Evolutionary conservation across 805 yeast species (phyloP), one percentile per base, ranked within the genome.

Genomic region (Candida incommunis): DNA sequence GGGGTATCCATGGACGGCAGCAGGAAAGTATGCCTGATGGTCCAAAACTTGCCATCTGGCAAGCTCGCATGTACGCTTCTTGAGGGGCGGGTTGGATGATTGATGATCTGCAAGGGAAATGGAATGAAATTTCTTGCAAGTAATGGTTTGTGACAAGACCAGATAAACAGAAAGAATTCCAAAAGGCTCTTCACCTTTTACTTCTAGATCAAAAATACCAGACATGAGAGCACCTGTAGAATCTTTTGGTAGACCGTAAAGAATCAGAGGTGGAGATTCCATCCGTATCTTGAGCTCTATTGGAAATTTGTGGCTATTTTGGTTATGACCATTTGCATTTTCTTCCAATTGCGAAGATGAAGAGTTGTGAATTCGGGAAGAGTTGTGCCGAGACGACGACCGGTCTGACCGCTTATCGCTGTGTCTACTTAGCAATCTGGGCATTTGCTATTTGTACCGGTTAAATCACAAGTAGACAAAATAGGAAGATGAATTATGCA

Each of bases 181-280:
- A 2, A 78, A 48, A 13, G 58, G 46, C 23, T 45, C 47, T 3
- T 50, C 64, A 44, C 70, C 74, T 41, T 70, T 71, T 46, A 80
- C 69, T 24, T 71, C 74, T 41, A 92, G 63, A 29, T 72, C 71
- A 42, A 92, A 64, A 7, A 85, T 67, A 0, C 99, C 99, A 26
- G 87, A 76, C 26, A 92, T 65, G 22, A 90, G 70, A 3, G 95
- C 82, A 1, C 99, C 98, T 0, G 94, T 71, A 1, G 92, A 78
- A 48, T 84, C 92, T 5, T 64, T 61, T 2, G 88, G 82, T 0
- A 72, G 63, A 0, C 98, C 98, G 57, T 83, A 90, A 45, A 92
- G 65, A 41, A 85, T 75, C 31, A 88, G 71, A 0, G 99, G 98
- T 1, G 97, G 97, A 1, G 94, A 80, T 58, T 92, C 99, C 21